These are phyloP conservation scores for Fusarium compactum DNA, from an alignment of 2,329 filamentous ascomycete species.

Conservation along the genomic window DNA sequence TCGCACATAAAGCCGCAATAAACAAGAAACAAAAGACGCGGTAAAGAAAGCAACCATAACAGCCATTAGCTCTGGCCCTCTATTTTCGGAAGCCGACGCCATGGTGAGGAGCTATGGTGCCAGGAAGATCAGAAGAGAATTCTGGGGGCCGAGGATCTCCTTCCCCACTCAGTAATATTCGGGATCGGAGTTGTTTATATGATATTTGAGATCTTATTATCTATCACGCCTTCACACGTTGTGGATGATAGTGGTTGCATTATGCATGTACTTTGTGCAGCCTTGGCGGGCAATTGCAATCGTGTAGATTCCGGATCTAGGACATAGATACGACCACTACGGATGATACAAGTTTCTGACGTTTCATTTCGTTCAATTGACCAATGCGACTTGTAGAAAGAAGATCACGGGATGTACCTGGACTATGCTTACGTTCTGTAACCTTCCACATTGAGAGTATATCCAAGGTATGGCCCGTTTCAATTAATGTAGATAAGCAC, in stretches of 20 bases:
- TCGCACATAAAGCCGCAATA: constrained; percentile 51
- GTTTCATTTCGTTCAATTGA: not conserved
- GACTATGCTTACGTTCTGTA: too few relatives aligned
- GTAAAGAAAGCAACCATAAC: constrained; percentile 49
- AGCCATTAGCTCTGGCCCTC: constrained; percentile 48
- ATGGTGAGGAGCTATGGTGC: not conserved
- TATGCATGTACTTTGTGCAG: not conserved
- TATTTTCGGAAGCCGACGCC: constrained; percentile 36
- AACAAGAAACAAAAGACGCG: constrained; percentile 42
- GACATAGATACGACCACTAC: not conserved
- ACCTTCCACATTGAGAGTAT: not conserved
- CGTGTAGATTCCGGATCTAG: not conserved
- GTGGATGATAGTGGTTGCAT: not conserved
- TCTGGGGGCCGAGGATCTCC: not conserved
- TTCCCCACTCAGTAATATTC: not conserved
- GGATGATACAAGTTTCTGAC: not conserved
- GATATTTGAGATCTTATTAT: not conserved
- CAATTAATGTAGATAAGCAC: not conserved
- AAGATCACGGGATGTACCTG: not conserved
- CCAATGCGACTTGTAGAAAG: not conserved
- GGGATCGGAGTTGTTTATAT: not conserved
- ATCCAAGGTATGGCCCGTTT: not conserved
- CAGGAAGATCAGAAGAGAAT: not conserved
- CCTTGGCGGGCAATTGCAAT: not conserved
- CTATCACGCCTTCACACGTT: too few relatives aligned